A percentile compares a stretch with the other conserved stretches of the same genome.
Evolutionary conservation across 192 early-diverging fungal genomes (phyloP).

Genomic region (Helicostylum pulchrum): DNA sequence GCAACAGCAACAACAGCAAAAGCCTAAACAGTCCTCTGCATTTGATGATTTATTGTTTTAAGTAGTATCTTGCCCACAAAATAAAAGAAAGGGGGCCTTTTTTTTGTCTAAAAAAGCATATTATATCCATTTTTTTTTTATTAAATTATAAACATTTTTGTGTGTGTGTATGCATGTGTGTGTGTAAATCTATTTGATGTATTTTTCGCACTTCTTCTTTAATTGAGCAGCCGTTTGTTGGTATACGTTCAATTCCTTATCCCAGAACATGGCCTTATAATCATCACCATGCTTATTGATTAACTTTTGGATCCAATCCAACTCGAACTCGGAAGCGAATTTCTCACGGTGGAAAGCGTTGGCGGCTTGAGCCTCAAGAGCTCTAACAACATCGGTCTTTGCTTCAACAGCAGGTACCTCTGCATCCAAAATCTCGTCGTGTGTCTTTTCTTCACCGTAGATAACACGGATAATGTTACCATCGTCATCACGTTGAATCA

Average conservation of each 20-base stretch:
- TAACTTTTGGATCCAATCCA: conserved; percentile 52
- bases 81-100: not conserved
- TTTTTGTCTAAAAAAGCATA: not conserved
- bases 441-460: conserved; percentile 52
- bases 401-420: conserved; percentile 39
- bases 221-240: conserved; percentile 66
- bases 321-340: conserved; percentile 56
- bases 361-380: conserved; percentile 55
- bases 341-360: conserved; percentile 42
- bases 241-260: conserved; percentile 65
- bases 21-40: conserved; percentile 1
- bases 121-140: not conserved
- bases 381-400: conserved; percentile 52
- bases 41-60: conserved; percentile 37
- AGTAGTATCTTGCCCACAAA: no score
- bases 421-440: conserved; percentile 44
- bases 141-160: no score
- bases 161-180: no score
- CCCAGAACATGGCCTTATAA: conserved; percentile 78
- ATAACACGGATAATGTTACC: conserved; percentile 71
- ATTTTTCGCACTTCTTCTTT: conserved; percentile 46
- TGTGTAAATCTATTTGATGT: not conserved
- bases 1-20: not conserved
- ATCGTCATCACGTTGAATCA: conserved; percentile 78
- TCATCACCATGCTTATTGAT: conserved; percentile 70